A percentile compares a stretch with the other conserved stretches of the same genome.
These are phyloP conservation scores for Russula emetica DNA, from an alignment of 768 basidiomycete species.

Conservation along the genomic window DNA sequence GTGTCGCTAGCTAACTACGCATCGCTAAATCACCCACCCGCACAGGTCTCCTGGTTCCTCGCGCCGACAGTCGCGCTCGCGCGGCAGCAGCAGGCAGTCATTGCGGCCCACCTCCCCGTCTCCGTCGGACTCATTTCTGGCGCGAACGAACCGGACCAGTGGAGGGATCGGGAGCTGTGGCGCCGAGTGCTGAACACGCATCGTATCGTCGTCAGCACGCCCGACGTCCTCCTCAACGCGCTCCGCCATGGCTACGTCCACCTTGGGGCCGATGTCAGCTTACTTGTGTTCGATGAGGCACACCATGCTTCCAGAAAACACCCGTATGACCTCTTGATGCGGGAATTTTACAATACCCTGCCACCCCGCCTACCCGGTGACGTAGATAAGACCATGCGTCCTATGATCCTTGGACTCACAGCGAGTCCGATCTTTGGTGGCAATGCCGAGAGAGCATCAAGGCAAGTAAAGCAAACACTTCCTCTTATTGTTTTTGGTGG, in stretches of 20 bases:
- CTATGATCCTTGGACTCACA: constrained; percentile 71
- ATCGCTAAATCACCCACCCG: not conserved
- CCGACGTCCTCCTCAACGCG: constrained; percentile 74
- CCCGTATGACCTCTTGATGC: constrained; percentile 75
- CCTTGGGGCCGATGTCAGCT: constrained; percentile 56
- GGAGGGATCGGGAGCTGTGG: constrained; percentile 64
- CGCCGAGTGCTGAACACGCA: constrained; percentile 49
- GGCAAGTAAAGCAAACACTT: constrained; percentile 37
- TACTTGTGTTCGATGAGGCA: constrained; percentile 76
- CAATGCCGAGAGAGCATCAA: constrained; percentile 55
- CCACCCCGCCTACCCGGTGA: constrained; percentile 36
- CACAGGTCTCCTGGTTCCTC: constrained; percentile 74
- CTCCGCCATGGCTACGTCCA: constrained; percentile 65
- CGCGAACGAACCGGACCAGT: constrained; percentile 66
- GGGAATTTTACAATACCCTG: constrained; percentile 60
- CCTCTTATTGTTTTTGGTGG: not conserved
- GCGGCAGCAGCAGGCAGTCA: constrained; percentile 63
- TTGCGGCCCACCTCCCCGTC: constrained; percentile 52
- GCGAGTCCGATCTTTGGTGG: constrained; percentile 85
- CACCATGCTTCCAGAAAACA: constrained; percentile 73
- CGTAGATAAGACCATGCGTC: constrained; percentile 38
- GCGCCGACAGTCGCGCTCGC: constrained; percentile 76
- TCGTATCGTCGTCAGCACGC: constrained; percentile 68
- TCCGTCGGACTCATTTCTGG: constrained; percentile 69
- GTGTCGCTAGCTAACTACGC: too few species aligned